Evolutionary conservation across 2,329 filamentous ascomycete genomes (phyloP).

Genomic region (Penicillium sp.): DNA sequence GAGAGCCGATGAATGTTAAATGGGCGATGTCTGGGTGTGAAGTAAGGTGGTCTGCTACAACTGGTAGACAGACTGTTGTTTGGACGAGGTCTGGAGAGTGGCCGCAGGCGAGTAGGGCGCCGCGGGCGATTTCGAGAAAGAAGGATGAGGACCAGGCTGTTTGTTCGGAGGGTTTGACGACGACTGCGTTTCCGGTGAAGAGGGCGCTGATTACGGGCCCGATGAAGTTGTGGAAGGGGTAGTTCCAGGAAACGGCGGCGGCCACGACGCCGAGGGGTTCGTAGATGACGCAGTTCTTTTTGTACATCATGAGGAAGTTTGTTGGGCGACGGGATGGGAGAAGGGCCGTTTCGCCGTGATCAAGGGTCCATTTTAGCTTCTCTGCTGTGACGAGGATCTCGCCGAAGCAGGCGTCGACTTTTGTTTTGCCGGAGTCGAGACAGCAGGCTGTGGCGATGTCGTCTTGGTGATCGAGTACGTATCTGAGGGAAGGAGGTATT

Average conservation of each 20-base stretch:
- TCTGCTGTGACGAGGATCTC: constrained; percentile 94
- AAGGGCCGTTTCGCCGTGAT: constrained; percentile 84
- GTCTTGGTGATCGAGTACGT: constrained; percentile 87
- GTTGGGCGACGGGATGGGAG: constrained; percentile 74
- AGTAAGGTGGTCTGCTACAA: constrained; percentile 78
- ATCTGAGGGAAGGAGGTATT: too few species aligned
- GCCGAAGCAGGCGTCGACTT: constrained; percentile 89
- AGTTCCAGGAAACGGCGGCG: constrained; percentile 96
- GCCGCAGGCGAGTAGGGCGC: constrained; percentile 79
- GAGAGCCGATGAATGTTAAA: constrained; percentile 94
- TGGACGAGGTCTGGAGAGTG: constrained; percentile 83
- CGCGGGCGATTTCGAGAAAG: constrained; percentile 77
- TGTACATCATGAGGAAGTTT: constrained; percentile 93
- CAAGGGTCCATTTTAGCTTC: constrained; percentile 92
- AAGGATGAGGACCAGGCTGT: constrained; percentile 90
- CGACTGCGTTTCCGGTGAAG: constrained; percentile 87
- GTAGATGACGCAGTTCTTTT: constrained; percentile 86
- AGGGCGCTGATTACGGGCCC: constrained; percentile 88
- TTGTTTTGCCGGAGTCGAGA: constrained; percentile 93
- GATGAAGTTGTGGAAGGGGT: constrained; percentile 92
- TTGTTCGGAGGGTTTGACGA: constrained; percentile 94
- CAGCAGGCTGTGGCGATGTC: constrained; percentile 83
- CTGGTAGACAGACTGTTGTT: constrained; percentile 83
- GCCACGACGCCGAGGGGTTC: constrained; percentile 92
- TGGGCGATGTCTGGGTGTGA: constrained; percentile 84